phyloP scores from a whole-genome alignment of 108 stramenopile species.

The Cyclotella cryptica region DNA sequence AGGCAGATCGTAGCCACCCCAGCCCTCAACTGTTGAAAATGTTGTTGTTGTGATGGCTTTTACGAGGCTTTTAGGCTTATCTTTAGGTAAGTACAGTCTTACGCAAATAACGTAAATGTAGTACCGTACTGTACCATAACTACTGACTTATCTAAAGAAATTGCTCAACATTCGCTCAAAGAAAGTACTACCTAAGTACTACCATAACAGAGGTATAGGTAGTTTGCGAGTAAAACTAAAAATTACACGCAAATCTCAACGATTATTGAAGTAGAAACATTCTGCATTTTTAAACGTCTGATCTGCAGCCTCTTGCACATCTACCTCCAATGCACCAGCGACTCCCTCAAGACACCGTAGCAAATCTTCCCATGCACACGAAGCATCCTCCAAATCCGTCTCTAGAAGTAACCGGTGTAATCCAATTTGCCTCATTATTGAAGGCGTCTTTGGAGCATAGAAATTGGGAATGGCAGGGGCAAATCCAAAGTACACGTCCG shows the following conservation, averaged over 20 bases:
- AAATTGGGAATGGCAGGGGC: slow-evolving; percentile 74
- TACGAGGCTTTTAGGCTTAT: too few species aligned
- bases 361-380: slow-evolving; percentile 58
- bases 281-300: slow-evolving; percentile 65
- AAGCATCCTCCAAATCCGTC: slow-evolving; percentile 85
- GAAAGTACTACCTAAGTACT: too few species aligned
- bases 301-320: slow-evolving; percentile 56
- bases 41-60: too few species aligned
- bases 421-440: slow-evolving; percentile 74
- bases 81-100: too few species aligned
- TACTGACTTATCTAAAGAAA: too few species aligned
- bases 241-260: too few species aligned
- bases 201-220: too few species aligned
- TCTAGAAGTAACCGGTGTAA: slow-evolving; percentile 79
- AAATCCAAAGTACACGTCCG: slow-evolving; percentile 84
- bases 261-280: slow-evolving; percentile 57
- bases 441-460: slow-evolving; percentile 71
- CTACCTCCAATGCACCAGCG: slow-evolving; percentile 58
- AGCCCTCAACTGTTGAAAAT: too few species aligned
- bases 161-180: too few species aligned
- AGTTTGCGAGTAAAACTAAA: neutral
- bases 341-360: slow-evolving; percentile 48
- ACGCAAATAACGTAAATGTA: too few species aligned
- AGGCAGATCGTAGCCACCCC: too few species aligned
- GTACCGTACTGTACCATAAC: too few species aligned